phyloP scores from a whole-genome alignment of 2,329 filamentous ascomycete genomes.

The Exophiala dermatitidis region DNA sequence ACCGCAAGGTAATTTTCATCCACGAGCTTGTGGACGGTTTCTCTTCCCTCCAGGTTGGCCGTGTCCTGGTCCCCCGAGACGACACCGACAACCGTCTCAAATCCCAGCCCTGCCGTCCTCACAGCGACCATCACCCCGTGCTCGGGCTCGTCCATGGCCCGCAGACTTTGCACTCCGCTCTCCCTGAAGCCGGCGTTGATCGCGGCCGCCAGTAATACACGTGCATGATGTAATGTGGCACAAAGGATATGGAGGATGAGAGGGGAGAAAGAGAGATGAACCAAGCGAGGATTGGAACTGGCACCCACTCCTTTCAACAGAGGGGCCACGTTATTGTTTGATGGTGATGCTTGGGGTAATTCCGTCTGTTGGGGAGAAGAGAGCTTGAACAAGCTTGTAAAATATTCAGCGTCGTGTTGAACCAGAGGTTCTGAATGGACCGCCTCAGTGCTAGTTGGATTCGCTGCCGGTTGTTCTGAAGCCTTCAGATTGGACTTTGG shows the following conservation, averaged over 20 bases:
- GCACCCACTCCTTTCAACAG: too few relatives aligned
- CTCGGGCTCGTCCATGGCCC: conserved; percentile 37
- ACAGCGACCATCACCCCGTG: conserved; percentile 60
- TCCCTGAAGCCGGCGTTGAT: conserved; percentile 81
- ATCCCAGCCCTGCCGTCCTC: conserved; percentile 70
- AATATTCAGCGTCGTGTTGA: background rate
- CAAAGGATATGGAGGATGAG: conserved; percentile 71
- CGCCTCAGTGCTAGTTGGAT: background rate
- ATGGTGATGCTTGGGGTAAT: background rate
- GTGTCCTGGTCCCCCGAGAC: conserved; percentile 17
- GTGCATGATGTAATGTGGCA: conserved; percentile 65
- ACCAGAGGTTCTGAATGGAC: conserved; percentile 8
- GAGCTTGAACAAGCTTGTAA: conserved; percentile 9
- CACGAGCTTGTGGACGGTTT: conserved; percentile 46
- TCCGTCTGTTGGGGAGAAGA: background rate
- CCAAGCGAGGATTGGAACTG: conserved; percentile 5
- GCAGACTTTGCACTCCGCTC: conserved; percentile 66
- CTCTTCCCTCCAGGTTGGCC: conserved; percentile 28
- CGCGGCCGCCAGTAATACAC: conserved; percentile 66
- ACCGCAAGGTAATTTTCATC: conserved; percentile 59
- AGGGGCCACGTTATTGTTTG: too few relatives aligned
- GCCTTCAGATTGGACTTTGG: background rate
- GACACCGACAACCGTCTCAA: conserved; percentile 72
- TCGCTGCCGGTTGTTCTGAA: too few relatives aligned
- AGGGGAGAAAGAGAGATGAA: conserved; percentile 29